Conservation (phyloP, 129 eudicot species). For the Flaveria bidentis region DNA sequence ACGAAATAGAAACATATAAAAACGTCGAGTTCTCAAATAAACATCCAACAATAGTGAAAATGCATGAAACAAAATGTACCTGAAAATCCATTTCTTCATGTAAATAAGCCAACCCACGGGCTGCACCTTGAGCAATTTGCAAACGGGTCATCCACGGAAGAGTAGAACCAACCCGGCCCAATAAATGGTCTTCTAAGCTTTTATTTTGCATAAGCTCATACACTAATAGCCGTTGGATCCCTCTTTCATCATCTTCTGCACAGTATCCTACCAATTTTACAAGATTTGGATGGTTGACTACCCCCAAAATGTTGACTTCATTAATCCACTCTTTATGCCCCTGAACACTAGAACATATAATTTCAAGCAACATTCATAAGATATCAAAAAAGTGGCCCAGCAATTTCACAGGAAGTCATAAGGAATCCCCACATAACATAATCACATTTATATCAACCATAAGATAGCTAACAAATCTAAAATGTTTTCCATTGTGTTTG, state of each 20-base stretch:
- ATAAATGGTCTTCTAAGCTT: constrained; percentile 82
- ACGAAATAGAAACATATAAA: constrained; percentile 9
- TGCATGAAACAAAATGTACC: constrained; percentile 37
- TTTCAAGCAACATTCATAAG: constrained; percentile 34
- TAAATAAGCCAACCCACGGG: constrained; percentile 90
- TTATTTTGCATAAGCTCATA: constrained; percentile 83
- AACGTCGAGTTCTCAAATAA: background rate
- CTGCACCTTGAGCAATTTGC: constrained; percentile 89
- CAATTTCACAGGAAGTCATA: constrained; percentile 21
- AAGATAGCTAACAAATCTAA: constrained; percentile 8
- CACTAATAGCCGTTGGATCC: constrained; percentile 87
- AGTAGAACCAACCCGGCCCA: constrained; percentile 59
- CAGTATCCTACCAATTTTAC: constrained; percentile 91
- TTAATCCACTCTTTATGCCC: constrained; percentile 99
- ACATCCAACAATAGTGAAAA: constrained; percentile 4
- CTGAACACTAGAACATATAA: constrained; percentile 81
- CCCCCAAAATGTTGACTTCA: constrained; percentile 86
- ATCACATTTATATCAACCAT: constrained; percentile 23
- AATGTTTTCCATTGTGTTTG: background rate
- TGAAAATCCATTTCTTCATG: constrained; percentile 99
- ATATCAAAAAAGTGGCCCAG: constrained; percentile 22
- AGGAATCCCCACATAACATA: constrained; percentile 17
- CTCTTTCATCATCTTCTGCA: constrained; percentile 97
- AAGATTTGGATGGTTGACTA: constrained; percentile 89
- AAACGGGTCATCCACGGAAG: constrained; percentile 75